phyloP scores from a whole-genome alignment of 2,329 filamentous ascomycete genomes.

The Colletotrichum echinochloae region DNA sequence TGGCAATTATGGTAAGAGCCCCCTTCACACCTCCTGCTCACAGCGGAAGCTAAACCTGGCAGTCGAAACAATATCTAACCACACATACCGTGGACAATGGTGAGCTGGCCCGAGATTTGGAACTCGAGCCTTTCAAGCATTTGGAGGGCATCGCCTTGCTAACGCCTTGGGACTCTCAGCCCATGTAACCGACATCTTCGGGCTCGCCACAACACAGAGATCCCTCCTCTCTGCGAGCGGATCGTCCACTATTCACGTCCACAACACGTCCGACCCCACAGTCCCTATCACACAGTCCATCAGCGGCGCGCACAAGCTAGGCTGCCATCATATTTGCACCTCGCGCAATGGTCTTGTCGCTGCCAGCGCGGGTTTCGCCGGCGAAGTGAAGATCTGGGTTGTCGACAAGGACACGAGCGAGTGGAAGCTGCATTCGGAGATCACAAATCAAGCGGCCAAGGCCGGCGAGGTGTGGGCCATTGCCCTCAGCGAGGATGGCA shows the following conservation, averaged over 20 bases:
- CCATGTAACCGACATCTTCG: conserved; percentile 87
- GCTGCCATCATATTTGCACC: conserved; percentile 89
- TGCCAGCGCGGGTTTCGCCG: conserved; percentile 89
- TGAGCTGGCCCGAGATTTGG: conserved; percentile 52
- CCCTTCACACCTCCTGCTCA: not conserved
- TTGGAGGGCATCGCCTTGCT: not conserved
- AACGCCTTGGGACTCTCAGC: conserved; percentile 60
- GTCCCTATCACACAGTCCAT: conserved; percentile 86
- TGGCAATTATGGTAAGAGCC: conserved; percentile 54
- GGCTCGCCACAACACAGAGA: conserved; percentile 79
- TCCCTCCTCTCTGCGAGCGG: conserved; percentile 87
- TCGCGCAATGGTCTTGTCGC: conserved; percentile 76
- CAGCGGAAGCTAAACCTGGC: conserved; percentile 38
- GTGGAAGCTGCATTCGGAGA: conserved; percentile 62
- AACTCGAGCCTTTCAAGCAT: not conserved
- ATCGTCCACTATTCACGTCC: conserved; percentile 82
- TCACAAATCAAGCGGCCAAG: conserved; percentile 61
- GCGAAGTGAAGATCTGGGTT: conserved; percentile 87
- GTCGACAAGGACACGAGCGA: conserved; percentile 67
- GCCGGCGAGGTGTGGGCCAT: conserved; percentile 88
- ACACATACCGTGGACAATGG: conserved; percentile 91
- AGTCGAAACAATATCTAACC: conserved; percentile 99
- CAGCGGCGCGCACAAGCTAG: conserved; percentile 83
- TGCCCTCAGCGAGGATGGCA: conserved; percentile 84
- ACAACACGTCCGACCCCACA: conserved; percentile 77